Evolutionary conservation across 495 filamentous ascomycete genomes (phyloP), one percentile per base, ranked within the genome.

Genomic region (Penicillium crystallinum): DNA sequence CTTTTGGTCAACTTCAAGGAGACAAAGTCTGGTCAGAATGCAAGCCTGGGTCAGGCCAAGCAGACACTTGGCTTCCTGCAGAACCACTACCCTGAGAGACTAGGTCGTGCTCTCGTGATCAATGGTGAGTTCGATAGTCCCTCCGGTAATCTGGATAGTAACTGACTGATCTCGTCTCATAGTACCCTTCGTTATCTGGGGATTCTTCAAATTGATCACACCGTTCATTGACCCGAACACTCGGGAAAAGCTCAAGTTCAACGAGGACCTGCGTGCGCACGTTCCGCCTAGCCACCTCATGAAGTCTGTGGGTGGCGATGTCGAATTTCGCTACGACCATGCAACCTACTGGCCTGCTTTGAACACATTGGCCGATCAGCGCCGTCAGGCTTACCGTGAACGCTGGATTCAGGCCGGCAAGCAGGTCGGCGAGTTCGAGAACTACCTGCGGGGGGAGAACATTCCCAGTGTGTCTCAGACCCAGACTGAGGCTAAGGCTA

Each of bases 171-270:
- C 6, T 35, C 37, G 6, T 12, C 31, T 29, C 42, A 10, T 57
- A 91, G 88, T 96, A 43, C 93, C 92, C 11, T 96, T 88, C 81
- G 74, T 91, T 44, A 85, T 97, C 46, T 82, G 77, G 67, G 85
- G 83, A 21, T 98, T 98, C 78, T 95, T 96, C 79, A 96, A 95
- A 71, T 70, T 96, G 52, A 91, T 98, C 71, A 88, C 82, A 17
- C 91, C 92, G 23, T 97, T 97, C 68, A 96, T 98, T 66, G 93
- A 98, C 71, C 93, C 93, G 8, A 54, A 85, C 53, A 98, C 93
- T 14, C 82, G 85, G 14, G 81, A 93, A 56, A 98, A 98, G 76
- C 81, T 98, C 62, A 90, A 88, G 64, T 97, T 96, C 77, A 95
- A 96, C 70, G 88, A 95, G 59, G 86, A 95, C 59, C 78, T 93